Conservation (phyloP, 345 rosid species). For the Camelina laxa region DNA sequence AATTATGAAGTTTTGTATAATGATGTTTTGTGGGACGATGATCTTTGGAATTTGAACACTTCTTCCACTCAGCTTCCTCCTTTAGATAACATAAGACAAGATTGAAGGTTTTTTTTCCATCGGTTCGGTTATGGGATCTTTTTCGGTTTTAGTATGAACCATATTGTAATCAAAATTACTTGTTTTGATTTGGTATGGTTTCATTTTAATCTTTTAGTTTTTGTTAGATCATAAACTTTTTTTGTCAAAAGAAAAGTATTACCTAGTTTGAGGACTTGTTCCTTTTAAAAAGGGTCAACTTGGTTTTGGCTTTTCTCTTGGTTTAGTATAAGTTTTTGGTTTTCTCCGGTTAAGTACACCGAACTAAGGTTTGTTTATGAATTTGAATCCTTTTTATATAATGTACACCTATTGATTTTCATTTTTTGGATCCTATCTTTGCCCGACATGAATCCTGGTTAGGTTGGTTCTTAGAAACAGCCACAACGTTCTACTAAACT, state of each 20-base stretch:
- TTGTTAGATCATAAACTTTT: not conserved
- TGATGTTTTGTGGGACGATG: slow-evolving; percentile 45
- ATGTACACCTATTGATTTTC: too few species aligned
- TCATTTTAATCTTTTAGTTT: not conserved
- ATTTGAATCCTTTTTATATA: too few species aligned
- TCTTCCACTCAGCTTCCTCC: slow-evolving; percentile 28
- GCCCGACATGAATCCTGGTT: not conserved
- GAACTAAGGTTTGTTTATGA: not conserved
- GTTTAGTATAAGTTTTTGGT: slow-evolving; percentile 8
- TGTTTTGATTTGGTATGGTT: slow-evolving; percentile 34
- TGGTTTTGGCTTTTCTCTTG: slow-evolving; percentile 18
- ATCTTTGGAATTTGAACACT: slow-evolving; percentile 42
- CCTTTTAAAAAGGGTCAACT: not conserved
- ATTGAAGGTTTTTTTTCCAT: slow-evolving; percentile 3
- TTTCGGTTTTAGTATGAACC: slow-evolving; percentile 8
- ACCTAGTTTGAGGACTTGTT: not conserved
- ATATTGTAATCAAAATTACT: slow-evolving; percentile 20
- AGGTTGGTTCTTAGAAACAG: not conserved
- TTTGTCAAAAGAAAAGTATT: not conserved
- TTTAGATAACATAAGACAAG: slow-evolving; percentile 10
- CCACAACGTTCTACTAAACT: too few species aligned
- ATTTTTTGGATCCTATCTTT: too few species aligned
- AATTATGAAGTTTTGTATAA: slow-evolving; percentile 40
- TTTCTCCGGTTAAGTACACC: slow-evolving; percentile 5
- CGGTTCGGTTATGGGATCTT: slow-evolving; percentile 10